Percentiles rank a stretch among this genome's conserved stretches.
Evolutionary conservation across 2,329 filamentous ascomycete genomes (phyloP).

Genomic region (Paraphaeosphaeria minitans): DNA sequence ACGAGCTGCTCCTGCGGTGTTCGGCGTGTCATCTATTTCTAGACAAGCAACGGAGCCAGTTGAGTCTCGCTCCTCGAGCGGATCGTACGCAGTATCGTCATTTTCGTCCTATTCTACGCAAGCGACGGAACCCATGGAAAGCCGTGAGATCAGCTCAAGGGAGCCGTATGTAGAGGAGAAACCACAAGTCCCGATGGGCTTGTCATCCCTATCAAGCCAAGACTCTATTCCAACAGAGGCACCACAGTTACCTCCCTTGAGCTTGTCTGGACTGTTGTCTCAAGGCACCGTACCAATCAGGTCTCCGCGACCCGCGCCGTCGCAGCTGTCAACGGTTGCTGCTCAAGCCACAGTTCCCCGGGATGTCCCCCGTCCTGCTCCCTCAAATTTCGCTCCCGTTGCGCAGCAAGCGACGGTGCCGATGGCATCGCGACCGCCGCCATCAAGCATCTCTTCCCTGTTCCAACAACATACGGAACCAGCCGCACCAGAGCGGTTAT

Average conservation of each 20-base stretch:
- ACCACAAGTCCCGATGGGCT: constrained; percentile 14
- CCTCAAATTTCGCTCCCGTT: constrained; percentile 25
- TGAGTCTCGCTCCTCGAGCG: constrained; percentile 25
- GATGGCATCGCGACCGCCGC: constrained; percentile 5
- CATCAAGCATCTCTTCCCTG: constrained; percentile 5
- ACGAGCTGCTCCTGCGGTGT: constrained; percentile 32
- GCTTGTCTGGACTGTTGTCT: constrained; percentile 33
- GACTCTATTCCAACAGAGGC: constrained; percentile 24
- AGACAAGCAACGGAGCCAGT: constrained; percentile 36
- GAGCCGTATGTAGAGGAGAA: constrained; percentile 1
- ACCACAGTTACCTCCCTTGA: constrained; percentile 19
- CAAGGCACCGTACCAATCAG: constrained; percentile 35
- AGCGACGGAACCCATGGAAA: constrained; percentile 28
- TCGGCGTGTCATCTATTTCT: constrained; percentile 33
- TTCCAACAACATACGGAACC: constrained; percentile 31
- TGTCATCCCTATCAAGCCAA: constrained; percentile 22
- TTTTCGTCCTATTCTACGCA: constrained; percentile 37
- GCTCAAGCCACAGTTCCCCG: constrained; percentile 34
- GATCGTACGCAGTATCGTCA: constrained; percentile 24
- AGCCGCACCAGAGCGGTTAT: constrained; percentile 17
- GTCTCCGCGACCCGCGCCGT: constrained; percentile 19
- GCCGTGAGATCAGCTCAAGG: neutral
- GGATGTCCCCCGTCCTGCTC: constrained; percentile 18
- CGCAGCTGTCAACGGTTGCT: constrained; percentile 28
- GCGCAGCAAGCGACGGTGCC: constrained; percentile 34